Evolutionary conservation across 495 filamentous ascomycete genomes (phyloP), one percentile per base, ranked within the genome.

Genomic region (Amorphotheca resinae): DNA sequence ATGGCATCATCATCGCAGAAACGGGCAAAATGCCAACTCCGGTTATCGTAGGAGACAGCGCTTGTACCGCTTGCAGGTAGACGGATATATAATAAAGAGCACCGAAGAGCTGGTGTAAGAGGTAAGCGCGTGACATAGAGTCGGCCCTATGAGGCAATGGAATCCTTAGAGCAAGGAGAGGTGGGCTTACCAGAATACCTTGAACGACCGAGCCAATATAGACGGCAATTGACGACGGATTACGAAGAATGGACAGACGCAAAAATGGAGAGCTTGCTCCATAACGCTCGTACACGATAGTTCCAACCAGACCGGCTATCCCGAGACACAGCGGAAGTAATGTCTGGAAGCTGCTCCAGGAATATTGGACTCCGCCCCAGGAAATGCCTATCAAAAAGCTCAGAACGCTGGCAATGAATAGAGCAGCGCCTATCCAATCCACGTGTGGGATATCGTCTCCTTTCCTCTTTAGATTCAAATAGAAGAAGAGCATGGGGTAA

Each of bases 41-140:
- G 1, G 77, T 59, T 9, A 75, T 46, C 33, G 75, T 71, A 0
- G 72, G 61, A 2, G 63, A 57, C 42, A 71, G 65, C 23, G 63
- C 66, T 51, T 78, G 73, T 26, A 80, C 69, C 6, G 72, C 73
- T 50, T 77, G 66, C 48, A 75, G 80, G 58, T 80, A 87, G 1
- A 87, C 20, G 79, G 55, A 30, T 78, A 83, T 48, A 82, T 82
- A 2, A 84, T 57, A 0, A 73, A 57, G 57, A 50, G 51, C 56
- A 17, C 61, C 66, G 18, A 64, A 52, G 20, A 66, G 54, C 33
- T 16, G 5, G n/a, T 40, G 22, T 4, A 34, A 17, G 6, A 5
- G 16, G 8, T 4, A 34, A 5, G 6, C 16, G 5, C 5, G 9
- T 5, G 8, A 9, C 33, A 12, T 9, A 34, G 16, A 6, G 12